Base-by-base conservation (phyloP, 106 monocot genomes). In the Phalaenopsis equestris region DNA sequence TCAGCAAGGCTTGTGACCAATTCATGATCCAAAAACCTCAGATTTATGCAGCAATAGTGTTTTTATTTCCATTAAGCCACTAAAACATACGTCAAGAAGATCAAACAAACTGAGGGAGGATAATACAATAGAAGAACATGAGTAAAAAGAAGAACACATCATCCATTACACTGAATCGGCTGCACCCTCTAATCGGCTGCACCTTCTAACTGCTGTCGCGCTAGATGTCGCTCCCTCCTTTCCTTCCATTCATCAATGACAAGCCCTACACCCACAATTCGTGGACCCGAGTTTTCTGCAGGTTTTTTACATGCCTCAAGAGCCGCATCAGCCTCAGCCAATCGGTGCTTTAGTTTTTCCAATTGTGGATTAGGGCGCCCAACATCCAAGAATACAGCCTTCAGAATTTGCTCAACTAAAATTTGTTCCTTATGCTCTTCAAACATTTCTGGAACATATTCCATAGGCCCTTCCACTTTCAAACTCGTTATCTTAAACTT, bases 361-460 rank as follows among this genome's bases (percentile, higher is more conserved):
- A 88, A 38, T 82, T 88, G 82, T 85, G 90, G 56, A 37, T 70
- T 79, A 14, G 87, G 84, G 30, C 82, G 83, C 8, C 89, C 89
- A 0, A 43, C 56, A 39, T 98, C 92, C 82, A 98, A 83, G 82
- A 94, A 98, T 46, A 98, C 90, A 79, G 94, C 98, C 42, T 81
- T 86, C 52, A 98, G 85, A 77, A 98, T 88, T 81, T 89, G 84
- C 85, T 98, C 98, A 36, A 92, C 91, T 19, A 85, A 89, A 64
- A 92, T 84, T 56, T 83, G 87, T 79, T 98, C 98, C 77, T 92
- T 98, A 49, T 94, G 92, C 82, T 94, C 98, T 41, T 98, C 98
- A 87, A 98, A 98, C 98, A n/a, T n/a, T n/a, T 87, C 87, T 21
- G 87, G 84, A 30, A 87, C 81, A 75, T 87, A 87, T 17, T 87